A percentile compares a stretch with the other conserved stretches of the same genome.
phyloP scores from a whole-genome alignment of 768 basidiomycete species.

The Tulasnella sp. region DNA sequence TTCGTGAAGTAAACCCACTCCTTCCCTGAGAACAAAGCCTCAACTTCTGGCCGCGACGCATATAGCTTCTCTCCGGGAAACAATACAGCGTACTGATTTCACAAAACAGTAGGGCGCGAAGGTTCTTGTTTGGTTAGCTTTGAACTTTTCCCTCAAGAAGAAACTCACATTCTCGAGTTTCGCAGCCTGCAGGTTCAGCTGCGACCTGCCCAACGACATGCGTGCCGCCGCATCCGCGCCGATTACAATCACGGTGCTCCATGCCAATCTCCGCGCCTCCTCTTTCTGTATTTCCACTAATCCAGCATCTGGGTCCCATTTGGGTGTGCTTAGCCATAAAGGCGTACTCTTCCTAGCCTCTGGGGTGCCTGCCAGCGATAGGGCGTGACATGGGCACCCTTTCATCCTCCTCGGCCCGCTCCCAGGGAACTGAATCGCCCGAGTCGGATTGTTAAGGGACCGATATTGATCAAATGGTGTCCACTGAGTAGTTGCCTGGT shows the following conservation, averaged over 20 bases:
- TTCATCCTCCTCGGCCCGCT: too few relatives aligned
- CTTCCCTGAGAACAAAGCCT: not conserved
- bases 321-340: conserved; percentile 16
- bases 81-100: conserved; percentile 10
- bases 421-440: too few relatives aligned
- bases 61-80: conserved; percentile 16
- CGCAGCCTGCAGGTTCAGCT: conserved; percentile 10
- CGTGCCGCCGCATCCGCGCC: conserved; percentile 1
- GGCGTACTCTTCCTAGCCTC: not conserved
- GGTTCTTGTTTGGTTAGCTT: too few relatives aligned
- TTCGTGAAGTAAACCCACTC: not conserved
- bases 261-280: conserved; percentile 16
- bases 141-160: too few relatives aligned
- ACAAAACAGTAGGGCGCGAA: too few relatives aligned
- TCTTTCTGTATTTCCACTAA: conserved; percentile 12
- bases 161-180: conserved; percentile 14
- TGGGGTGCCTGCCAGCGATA: not conserved
- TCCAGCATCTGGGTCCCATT: conserved; percentile 4
- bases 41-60: not conserved
- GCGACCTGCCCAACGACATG: not conserved
- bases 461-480: conserved; percentile 6
- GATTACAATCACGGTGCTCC: conserved; percentile 17
- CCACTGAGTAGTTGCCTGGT: conserved; percentile 1
- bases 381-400: conserved; percentile 7
- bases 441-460: too few relatives aligned